Evolutionary conservation across 2,329 filamentous ascomycete species (phyloP), one percentile per base, ranked within the genome.

Genomic region (Penicillium hordei): DNA sequence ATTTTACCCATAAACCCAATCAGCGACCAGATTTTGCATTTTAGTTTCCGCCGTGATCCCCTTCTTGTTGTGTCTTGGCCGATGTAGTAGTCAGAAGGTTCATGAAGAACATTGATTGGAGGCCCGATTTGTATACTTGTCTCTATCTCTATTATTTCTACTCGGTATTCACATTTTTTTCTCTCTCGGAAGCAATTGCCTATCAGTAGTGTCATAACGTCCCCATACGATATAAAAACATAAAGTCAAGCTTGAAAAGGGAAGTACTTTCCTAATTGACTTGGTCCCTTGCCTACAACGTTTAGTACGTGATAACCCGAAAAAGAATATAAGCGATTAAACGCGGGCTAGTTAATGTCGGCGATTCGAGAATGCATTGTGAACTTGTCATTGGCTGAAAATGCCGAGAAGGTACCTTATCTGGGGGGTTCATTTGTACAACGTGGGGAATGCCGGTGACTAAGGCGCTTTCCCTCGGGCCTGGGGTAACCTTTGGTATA

Each of bases 381-480:
- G 13, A 3, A n/a, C 19, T 12, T 15, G 0, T 61, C 42, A 66
- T 67, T 67, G 65, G 65, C 19, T 34, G 0, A 25, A 17, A 52
- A 13, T n/a, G 45, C 65, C 65, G 65, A 67, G 33, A 8, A 23
- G 13, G 5, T 34, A 63, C 55, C 63, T 66, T 66, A 65, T 66
- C 64, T 48, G 34, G 48, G 45, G 36, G 40, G 25, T n/a, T n/a
- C 39, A 27, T 12, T 13, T 42, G 33, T 57, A 40, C 29, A 48
- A 48, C 21, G 45, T 61, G 62, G 62, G 62, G 60, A 55, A 61
- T 31, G 12, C 21, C 29, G 55, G 19, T 49, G 46, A 48, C 38
- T 43, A 44, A 48, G 44, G 55, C 60, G 64, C 58, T 65, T 65
- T 58, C 59, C 65, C 62, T 66, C 62, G 65, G 64, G 55, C 58